Evolutionary conservation across 2,329 filamentous ascomycete genomes (phyloP), one percentile per base, ranked within the genome.

Genomic region (Beauveria brongniartii): DNA sequence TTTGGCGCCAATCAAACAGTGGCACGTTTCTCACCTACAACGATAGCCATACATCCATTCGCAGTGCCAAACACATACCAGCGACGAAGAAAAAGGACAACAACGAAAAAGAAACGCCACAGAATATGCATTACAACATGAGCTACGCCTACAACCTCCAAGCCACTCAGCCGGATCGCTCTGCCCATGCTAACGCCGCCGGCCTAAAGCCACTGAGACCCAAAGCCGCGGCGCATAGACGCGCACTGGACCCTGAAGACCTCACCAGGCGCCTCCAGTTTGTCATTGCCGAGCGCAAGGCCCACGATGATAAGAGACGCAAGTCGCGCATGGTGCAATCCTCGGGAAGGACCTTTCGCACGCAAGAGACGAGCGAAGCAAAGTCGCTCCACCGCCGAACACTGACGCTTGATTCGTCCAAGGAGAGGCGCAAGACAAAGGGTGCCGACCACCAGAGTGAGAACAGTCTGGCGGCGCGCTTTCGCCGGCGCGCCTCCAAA

Each of bases 201-300:
- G 30, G 41, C 34, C 12, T 54, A 12, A 61, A 50, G 51, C 60
- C 59, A 40, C 61, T 55, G 1, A 65, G 64, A 22, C 61, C 63
- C 26, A 63, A 62, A 67, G 46, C 62, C 67, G 14, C 65, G 68
- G 26, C 65, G 8, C 57, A 57, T 5, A 24, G 48, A 12, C 65
- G 70, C 37, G 70, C 74, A 2, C 70, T 86, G 51, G 82, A 86
- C 63, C 75, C 84, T 0, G 76, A 80, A 30, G 83, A 87, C 60
- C 71, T 87, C 30, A 76, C 77, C 12, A 76, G 78, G 37, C 79
- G 82, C 20, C 74, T 87, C 26, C 74, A 75, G 54, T 64, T 76
- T 12, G 78, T 86, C 20, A 71, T 82, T 16, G 75, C 74, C 5
- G 77, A 84, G 62, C 80, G 81, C 41, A 80, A 79, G 62, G 70